Conservation (phyloP, 345 rosid genomes). For the Boechera retrofracta region DNA sequence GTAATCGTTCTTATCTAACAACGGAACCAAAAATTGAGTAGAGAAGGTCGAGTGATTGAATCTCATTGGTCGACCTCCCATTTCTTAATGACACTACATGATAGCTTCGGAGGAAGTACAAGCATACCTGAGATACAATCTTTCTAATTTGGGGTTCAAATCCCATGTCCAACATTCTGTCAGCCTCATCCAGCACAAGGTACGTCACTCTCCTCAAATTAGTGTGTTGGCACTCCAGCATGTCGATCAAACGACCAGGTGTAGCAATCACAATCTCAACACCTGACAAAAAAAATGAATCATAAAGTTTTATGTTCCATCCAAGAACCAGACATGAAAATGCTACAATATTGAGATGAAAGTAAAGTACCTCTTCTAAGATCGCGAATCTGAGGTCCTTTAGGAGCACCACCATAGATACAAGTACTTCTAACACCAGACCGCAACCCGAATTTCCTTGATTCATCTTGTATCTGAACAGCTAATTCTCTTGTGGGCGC, state of each 20-base stretch:
- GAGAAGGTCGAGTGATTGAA: neutral
- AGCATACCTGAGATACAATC: slow-evolving; percentile 73
- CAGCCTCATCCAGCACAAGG: slow-evolving; percentile 97
- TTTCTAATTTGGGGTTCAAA: slow-evolving; percentile 98
- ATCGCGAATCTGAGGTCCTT: slow-evolving; percentile 97
- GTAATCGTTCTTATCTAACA: neutral
- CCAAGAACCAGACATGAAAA: neutral
- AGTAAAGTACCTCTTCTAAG: slow-evolving; percentile 73
- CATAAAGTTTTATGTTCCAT: slow-evolving; percentile 3
- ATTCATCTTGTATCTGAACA: slow-evolving; percentile 94
- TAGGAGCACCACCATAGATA: slow-evolving; percentile 94
- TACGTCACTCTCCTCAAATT: slow-evolving; percentile 88
- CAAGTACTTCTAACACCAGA: slow-evolving; percentile 86
- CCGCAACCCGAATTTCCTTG: slow-evolving; percentile 66
- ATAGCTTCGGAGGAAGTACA: slow-evolving; percentile 11
- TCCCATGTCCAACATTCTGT: slow-evolving; percentile 98
- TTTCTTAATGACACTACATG: neutral
- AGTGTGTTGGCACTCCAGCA: slow-evolving; percentile 86
- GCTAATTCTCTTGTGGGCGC: slow-evolving; percentile 99
- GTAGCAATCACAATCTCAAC: slow-evolving; percentile 97
- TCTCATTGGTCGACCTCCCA: slow-evolving; percentile 2
- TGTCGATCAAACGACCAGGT: slow-evolving; percentile 95
- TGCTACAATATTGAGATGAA: neutral
- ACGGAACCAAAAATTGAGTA: neutral
- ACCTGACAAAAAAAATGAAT: slow-evolving; percentile 54